Conservation (phyloP, 805 yeast genomes). For the Myxozyma udenii region DNA sequence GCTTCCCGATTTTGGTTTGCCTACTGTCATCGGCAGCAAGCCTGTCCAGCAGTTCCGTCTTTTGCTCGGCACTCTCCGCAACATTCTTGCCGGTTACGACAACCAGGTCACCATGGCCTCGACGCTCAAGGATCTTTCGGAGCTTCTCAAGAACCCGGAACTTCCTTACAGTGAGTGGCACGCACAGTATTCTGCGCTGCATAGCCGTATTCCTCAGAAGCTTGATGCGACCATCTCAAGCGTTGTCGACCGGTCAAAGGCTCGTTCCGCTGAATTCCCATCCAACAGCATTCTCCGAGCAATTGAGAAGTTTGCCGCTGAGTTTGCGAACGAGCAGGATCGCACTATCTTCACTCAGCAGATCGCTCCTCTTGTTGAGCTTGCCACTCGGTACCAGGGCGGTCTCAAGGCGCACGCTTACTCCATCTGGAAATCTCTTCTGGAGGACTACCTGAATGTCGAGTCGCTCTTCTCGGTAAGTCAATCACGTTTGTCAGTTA, state of each 20-base stretch:
- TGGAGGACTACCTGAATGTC: constrained; percentile 69
- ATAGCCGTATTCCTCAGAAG: constrained; percentile 78
- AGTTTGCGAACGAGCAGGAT: constrained; percentile 43
- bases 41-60: constrained; percentile 71
- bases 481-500: not conserved
- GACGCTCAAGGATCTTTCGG: constrained; percentile 69
- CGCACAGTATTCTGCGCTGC: constrained; percentile 80
- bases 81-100: constrained; percentile 87
- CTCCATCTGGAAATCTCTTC: constrained; percentile 62
- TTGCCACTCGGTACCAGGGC: constrained; percentile 64
- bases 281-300: constrained; percentile 76
- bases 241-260: constrained; percentile 61
- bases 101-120: constrained; percentile 91
- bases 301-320: constrained; percentile 60
- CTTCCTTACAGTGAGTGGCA: constrained; percentile 94
- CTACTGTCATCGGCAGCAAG: constrained; percentile 77
- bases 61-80: constrained; percentile 58
- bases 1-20: constrained; percentile 82
- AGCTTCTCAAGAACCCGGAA: constrained; percentile 69
- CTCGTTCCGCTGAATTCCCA: constrained; percentile 83
- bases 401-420: constrained; percentile 87
- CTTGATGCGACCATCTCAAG: constrained; percentile 66
- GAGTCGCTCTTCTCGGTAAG: constrained; percentile 64
- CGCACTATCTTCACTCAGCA: constrained; percentile 50
- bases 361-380: constrained; percentile 68